Conservation (phyloP, 768 basidiomycete species). For the Lactarius hatsudake region DNA sequence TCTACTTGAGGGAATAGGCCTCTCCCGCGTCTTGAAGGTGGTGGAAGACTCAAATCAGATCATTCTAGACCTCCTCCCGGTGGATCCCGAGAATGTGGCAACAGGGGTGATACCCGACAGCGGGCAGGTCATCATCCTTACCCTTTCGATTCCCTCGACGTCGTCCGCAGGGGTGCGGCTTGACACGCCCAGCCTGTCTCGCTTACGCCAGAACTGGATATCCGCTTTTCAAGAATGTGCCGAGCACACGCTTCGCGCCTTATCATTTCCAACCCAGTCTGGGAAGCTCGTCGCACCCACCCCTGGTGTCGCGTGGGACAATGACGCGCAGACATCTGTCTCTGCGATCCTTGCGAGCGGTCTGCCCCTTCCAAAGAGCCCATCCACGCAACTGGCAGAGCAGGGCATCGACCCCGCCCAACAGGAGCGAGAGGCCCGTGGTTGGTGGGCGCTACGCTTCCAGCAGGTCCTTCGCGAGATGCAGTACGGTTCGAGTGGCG, state of each 20-base stretch:
- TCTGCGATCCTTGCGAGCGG: constrained; percentile 44
- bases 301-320: constrained; percentile 32
- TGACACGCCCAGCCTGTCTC: constrained; percentile 30
- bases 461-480: constrained; percentile 60
- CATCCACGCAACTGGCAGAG: constrained; percentile 55
- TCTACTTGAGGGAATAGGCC: constrained; percentile 45
- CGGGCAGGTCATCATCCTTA: constrained; percentile 37
- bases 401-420: constrained; percentile 33
- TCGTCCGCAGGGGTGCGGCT: constrained; percentile 36
- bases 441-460: constrained; percentile 72
- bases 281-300: constrained; percentile 33
- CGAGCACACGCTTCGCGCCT: constrained; percentile 44
- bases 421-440: constrained; percentile 64
- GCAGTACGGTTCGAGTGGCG: constrained; percentile 33
- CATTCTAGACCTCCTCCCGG: constrained; percentile 50
- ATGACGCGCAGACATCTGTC: constrained; percentile 37
- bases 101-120: constrained; percentile 37
- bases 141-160: constrained; percentile 32
- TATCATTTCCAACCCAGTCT: constrained; percentile 41
- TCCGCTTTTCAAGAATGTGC: constrained; percentile 53
- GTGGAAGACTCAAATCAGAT: constrained; percentile 38
- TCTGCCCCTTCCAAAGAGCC: constrained; percentile 67
- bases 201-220: constrained; percentile 43
- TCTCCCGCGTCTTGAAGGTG: constrained; percentile 49
- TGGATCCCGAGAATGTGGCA: constrained; percentile 41